Evolutionary conservation across 2,329 filamentous ascomycete genomes (phyloP).

Genomic region (Thielaviopsis ethacetica): DNA sequence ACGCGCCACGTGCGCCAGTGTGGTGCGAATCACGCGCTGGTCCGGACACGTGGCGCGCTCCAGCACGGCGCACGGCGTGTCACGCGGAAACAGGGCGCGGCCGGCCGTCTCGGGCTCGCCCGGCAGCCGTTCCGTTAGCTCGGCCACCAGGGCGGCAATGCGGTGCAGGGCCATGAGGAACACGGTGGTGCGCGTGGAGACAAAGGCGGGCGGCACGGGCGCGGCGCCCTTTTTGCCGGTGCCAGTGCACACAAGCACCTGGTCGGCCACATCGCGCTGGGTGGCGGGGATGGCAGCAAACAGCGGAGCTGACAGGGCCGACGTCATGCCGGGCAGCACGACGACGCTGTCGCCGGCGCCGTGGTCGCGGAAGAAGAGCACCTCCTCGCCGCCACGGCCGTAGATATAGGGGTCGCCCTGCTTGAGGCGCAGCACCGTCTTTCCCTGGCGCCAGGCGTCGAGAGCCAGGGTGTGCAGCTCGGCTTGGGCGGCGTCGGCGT

Average conservation of each 20-base stretch:
- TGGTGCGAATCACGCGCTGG: conserved; percentile 82
- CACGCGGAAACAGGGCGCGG: conserved; percentile 46
- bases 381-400: conserved; percentile 85
- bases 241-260: conserved; percentile 90
- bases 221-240: conserved; percentile 80
- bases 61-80: conserved; percentile 81
- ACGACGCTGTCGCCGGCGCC: conserved; percentile 47
- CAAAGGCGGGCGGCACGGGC: conserved; percentile 66
- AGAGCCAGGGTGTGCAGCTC: conserved; percentile 72
- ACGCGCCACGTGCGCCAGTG: conserved; percentile 57
- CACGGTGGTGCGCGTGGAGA: conserved; percentile 64
- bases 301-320: conserved; percentile 69
- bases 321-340: conserved; percentile 83
- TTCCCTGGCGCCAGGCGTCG: conserved; percentile 45
- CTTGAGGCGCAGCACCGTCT: conserved; percentile 76
- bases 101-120: conserved; percentile 20
- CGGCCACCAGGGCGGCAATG: conserved; percentile 54
- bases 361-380: conserved; percentile 59
- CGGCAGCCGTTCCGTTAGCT: conserved; percentile 36
- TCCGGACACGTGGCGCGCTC: conserved; percentile 90
- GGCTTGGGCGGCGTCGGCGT: conserved; percentile 83
- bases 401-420: conserved; percentile 96
- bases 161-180: conserved; percentile 93
- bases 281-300: conserved; percentile 81
- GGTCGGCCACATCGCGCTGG: conserved; percentile 77